phyloP scores from a whole-genome alignment of 106 monocot species.

The Dendrobium chrysotoxum region DNA sequence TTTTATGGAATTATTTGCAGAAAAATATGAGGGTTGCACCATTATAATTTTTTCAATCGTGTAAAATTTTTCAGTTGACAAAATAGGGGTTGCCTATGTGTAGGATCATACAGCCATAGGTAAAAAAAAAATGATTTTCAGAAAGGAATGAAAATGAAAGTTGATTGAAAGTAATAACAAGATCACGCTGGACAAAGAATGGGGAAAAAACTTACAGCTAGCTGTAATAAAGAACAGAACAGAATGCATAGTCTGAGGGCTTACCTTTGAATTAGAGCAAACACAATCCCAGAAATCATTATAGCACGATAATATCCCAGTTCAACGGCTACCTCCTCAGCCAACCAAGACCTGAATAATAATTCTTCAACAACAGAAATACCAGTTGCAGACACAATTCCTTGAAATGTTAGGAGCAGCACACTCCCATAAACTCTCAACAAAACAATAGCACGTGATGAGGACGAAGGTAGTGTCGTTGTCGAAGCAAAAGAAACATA shows the following conservation, averaged over 20 bases:
- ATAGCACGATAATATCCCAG: slow-evolving; percentile 60
- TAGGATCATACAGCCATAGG: too few relatives aligned
- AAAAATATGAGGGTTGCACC: too few relatives aligned
- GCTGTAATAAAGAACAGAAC: neutral
- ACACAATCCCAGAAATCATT: slow-evolving; percentile 61
- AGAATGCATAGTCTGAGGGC: neutral
- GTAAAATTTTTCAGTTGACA: too few relatives aligned
- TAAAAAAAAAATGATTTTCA: too few relatives aligned
- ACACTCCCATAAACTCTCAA: slow-evolving; percentile 45
- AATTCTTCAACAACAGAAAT: slow-evolving; percentile 72
- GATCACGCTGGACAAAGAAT: too few relatives aligned
- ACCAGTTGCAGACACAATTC: slow-evolving; percentile 39
- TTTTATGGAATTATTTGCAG: too few relatives aligned
- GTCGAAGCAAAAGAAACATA: slow-evolving; percentile 41
- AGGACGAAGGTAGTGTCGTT: slow-evolving; percentile 20
- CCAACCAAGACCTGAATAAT: slow-evolving; percentile 85
- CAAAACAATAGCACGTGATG: slow-evolving; percentile 19
- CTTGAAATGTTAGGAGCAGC: slow-evolving; percentile 38
- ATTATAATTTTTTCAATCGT: too few relatives aligned
- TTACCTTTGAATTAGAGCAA: slow-evolving; percentile 79
- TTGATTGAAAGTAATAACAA: too few relatives aligned
- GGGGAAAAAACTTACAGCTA: neutral
- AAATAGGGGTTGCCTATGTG: too few relatives aligned
- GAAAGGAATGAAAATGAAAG: too few relatives aligned
- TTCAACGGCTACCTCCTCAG: slow-evolving; percentile 75